Evolutionary conservation across 2,329 filamentous ascomycete genomes (phyloP).

Genomic region (Trichoderma endophyticum): DNA sequence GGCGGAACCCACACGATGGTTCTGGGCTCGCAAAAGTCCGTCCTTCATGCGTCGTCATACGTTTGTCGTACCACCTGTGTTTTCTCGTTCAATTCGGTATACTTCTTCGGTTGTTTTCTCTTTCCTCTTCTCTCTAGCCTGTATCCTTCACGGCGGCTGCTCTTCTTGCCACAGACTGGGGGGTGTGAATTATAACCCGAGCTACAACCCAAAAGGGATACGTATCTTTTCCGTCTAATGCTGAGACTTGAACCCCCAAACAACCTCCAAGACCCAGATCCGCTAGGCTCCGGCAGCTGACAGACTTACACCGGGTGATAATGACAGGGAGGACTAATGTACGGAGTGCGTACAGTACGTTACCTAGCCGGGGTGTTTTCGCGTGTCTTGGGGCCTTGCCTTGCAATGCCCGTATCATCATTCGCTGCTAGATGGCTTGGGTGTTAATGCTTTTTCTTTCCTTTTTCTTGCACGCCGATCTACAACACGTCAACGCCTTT

Average conservation of each 20-base stretch:
- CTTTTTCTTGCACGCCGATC: neutral
- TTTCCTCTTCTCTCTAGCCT: neutral
- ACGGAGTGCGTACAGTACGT: neutral
- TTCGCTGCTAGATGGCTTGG: neutral
- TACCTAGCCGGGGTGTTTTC: neutral
- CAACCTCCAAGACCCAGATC: neutral
- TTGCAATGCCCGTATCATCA: neutral
- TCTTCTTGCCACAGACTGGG: neutral
- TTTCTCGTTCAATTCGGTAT: neutral
- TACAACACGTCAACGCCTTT: neutral
- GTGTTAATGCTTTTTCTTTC: neutral
- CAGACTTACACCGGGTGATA: neutral
- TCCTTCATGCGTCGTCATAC: neutral
- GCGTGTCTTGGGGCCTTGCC: neutral
- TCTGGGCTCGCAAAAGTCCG: neutral
- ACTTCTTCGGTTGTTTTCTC: neutral
- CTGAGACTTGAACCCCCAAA: neutral
- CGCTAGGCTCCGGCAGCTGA: neutral
- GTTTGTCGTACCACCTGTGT: neutral
- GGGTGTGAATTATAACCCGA: neutral
- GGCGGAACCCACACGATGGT: neutral
- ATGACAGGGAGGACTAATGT: neutral
- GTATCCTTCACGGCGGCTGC: neutral
- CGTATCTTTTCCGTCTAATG: neutral
- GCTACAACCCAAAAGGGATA: neutral